Evolutionary conservation across 768 basidiomycete genomes (phyloP).

Genomic region (Russula ochroleuca): DNA sequence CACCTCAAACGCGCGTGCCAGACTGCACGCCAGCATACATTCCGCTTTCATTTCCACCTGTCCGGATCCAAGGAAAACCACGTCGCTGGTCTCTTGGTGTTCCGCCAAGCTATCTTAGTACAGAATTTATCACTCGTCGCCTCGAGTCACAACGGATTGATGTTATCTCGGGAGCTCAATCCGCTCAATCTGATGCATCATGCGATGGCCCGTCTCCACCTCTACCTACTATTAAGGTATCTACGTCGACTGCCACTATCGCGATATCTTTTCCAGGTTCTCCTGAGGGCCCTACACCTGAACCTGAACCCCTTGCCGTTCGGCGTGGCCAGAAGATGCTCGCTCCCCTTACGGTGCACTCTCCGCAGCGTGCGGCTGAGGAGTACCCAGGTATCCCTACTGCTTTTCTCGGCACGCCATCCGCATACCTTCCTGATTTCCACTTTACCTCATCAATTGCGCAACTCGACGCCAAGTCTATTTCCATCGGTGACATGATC

Average conservation of each 20-base stretch:
- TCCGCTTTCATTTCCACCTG: background rate
- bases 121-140: conserved; percentile 19
- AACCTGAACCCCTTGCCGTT: conserved; percentile 35
- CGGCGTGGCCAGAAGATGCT: conserved; percentile 40
- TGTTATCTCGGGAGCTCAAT: conserved; percentile 1
- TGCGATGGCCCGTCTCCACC: conserved; percentile 13
- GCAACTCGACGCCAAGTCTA: conserved; percentile 25
- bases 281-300: conserved; percentile 8
- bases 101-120: conserved; percentile 24
- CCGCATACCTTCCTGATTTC: conserved; percentile 34
- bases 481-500: conserved; percentile 39
- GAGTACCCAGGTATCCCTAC: conserved; percentile 43
- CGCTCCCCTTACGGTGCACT: conserved; percentile 31
- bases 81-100: conserved; percentile 27
- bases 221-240: conserved; percentile 37
- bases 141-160: conserved; percentile 21
- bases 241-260: conserved; percentile 34
- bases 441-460: conserved; percentile 20
- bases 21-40: conserved; percentile 3
- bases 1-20: background rate
- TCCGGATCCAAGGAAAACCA: conserved; percentile 8
- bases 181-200: conserved; percentile 3
- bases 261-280: conserved; percentile 32
- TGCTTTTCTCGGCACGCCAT: conserved; percentile 40
- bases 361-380: conserved; percentile 26